Percentiles rank a stretch among this genome's conserved stretches.
Evolutionary conservation across 2,329 filamentous ascomycete species (phyloP).

Genomic region (Epichloe sibirici): DNA sequence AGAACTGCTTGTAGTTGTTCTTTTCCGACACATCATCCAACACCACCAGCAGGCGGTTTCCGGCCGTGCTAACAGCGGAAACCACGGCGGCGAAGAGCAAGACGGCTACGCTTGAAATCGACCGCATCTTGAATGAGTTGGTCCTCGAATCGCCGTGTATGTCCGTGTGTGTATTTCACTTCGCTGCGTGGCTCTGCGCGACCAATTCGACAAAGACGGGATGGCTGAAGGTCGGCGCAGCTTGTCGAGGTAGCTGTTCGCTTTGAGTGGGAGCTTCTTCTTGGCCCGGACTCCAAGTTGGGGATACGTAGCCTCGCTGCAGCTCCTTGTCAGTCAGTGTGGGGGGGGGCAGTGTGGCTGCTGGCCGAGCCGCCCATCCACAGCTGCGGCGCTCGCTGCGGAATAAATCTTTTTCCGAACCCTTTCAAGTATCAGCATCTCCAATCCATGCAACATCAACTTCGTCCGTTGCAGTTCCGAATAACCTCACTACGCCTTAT

Average conservation of each 20-base stretch:
- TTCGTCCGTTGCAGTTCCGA: background rate
- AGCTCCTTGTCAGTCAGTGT: slow-evolving; percentile 4
- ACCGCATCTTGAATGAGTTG: slow-evolving; percentile 47
- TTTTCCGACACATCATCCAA: slow-evolving; percentile 74
- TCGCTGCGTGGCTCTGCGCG: background rate
- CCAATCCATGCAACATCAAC: background rate
- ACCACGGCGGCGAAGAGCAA: slow-evolving; percentile 54
- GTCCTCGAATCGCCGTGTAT: background rate
- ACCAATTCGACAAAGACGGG: background rate
- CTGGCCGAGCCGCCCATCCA: background rate
- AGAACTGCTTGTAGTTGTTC: slow-evolving; percentile 70
- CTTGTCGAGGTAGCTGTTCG: slow-evolving; percentile 6
- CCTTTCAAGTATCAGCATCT: background rate
- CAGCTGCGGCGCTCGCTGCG: background rate
- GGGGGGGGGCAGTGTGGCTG: background rate
- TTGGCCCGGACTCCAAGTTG: slow-evolving; percentile 9
- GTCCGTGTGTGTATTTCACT: background rate
- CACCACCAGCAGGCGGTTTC: slow-evolving; percentile 71
- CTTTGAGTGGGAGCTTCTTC: slow-evolving; percentile 5
- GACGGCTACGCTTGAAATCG: slow-evolving; percentile 57
- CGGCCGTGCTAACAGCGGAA: slow-evolving; percentile 66
- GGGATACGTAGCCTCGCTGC: slow-evolving; percentile 26
- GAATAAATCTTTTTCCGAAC: slow-evolving; percentile 3
- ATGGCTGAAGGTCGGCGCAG: background rate
- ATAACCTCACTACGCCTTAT: background rate